Evolutionary conservation across 805 yeast species (phyloP).

Genomic region (Sungouiozyma ichnusensis): DNA sequence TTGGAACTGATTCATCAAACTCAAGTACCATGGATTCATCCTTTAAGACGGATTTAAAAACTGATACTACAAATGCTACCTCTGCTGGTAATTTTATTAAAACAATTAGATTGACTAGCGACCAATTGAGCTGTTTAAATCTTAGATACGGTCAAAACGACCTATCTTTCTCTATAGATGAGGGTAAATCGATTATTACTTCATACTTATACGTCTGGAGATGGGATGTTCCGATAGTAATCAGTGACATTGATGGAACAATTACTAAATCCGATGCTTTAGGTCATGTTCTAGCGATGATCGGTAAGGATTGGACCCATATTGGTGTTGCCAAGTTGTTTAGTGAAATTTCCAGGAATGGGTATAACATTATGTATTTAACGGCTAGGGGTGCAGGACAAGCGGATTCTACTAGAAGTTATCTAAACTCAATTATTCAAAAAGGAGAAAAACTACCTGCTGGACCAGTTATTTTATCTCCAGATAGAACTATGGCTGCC

Average conservation of each 20-base stretch:
- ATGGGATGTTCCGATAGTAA: conserved; percentile 76
- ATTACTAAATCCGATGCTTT: conserved; percentile 95
- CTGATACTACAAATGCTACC: not conserved
- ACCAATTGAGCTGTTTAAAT: conserved; percentile 66
- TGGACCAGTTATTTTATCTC: conserved; percentile 92
- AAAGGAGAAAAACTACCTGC: conserved; percentile 62
- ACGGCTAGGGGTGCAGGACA: conserved; percentile 95
- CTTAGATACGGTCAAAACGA: conserved; percentile 73
- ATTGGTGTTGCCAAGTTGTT: conserved; percentile 88
- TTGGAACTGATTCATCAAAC: conserved; percentile 4
- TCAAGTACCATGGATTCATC: not conserved
- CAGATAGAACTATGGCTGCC: conserved; percentile 96
- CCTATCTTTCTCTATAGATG: conserved; percentile 66
- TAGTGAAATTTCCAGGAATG: conserved; percentile 76
- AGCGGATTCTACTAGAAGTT: conserved; percentile 84
- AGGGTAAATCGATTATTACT: conserved; percentile 66
- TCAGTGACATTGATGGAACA: conserved; percentile 96
- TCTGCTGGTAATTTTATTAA: conserved; percentile 47
- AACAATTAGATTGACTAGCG: conserved; percentile 83
- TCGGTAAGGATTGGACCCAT: conserved; percentile 98
- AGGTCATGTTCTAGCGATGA: conserved; percentile 87
- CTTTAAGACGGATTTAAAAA: conserved; percentile 1
- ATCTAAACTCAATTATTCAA: conserved; percentile 68
- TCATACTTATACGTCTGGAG: conserved; percentile 80
- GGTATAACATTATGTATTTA: conserved; percentile 85